phyloP scores from a whole-genome alignment of 2,329 filamentous ascomycete species.

The Coleophoma eucalyptorum region DNA sequence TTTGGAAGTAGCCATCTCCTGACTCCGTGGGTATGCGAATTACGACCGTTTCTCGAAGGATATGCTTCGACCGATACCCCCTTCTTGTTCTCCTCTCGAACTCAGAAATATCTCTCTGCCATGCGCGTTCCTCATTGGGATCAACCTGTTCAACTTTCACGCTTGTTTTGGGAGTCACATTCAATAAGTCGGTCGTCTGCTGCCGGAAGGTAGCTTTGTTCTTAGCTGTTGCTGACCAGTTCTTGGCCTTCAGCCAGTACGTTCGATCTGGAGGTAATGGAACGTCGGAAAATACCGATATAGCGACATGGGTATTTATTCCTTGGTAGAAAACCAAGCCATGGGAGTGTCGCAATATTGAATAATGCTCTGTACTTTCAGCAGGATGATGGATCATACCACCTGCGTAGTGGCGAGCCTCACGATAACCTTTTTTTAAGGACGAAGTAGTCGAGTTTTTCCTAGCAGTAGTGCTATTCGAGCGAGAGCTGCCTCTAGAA shows the following conservation, averaged over 20 bases:
- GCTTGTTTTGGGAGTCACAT: constrained; percentile 58
- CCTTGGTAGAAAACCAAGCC: constrained; percentile 65
- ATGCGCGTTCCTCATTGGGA: constrained; percentile 56
- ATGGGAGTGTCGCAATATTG: constrained; percentile 62
- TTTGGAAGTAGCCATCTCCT: constrained; percentile 64
- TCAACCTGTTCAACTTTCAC: constrained; percentile 45
- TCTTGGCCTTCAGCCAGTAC: constrained; percentile 65
- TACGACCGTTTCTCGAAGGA: constrained; percentile 58
- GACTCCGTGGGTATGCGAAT: constrained; percentile 61
- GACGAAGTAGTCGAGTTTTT: constrained; percentile 2
- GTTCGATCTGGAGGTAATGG: constrained; percentile 53
- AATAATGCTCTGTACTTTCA: constrained; percentile 63
- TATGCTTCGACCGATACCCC: constrained; percentile 42
- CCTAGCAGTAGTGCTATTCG: no score
- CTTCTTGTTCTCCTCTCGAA: constrained; percentile 51
- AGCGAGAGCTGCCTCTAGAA: no score
- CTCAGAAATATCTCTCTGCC: constrained; percentile 64
- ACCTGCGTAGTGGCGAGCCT: constrained; percentile 62
- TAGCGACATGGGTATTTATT: constrained; percentile 55
- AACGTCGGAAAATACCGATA: constrained; percentile 60
- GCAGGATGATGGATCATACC: constrained; percentile 60
- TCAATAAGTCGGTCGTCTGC: constrained; percentile 62
- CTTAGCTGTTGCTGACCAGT: constrained; percentile 64
- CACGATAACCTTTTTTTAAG: constrained; percentile 29
- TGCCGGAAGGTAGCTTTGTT: constrained; percentile 60